Percentiles rank a stretch among this genome's conserved stretches.
Conservation (phyloP, 2,329 filamentous ascomycete genomes). For the Aspergillus aculeatinus region DNA sequence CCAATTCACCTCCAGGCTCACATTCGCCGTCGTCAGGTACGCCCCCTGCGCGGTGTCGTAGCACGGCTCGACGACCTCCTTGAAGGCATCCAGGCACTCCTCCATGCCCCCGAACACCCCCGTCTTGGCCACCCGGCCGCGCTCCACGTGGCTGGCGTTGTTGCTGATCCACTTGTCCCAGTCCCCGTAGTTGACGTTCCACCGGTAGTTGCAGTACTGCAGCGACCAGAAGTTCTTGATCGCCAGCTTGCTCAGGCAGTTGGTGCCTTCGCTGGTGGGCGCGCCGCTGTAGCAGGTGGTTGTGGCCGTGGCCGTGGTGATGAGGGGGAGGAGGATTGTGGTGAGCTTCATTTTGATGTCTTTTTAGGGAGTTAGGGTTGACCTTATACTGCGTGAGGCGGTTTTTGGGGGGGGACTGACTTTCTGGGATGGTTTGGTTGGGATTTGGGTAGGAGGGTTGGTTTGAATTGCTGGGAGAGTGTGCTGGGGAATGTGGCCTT, state of each 20-base stretch:
- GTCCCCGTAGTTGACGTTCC: constrained; percentile 4
- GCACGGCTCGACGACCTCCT: constrained; percentile 1
- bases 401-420: too few species aligned
- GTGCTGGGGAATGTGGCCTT: too few species aligned
- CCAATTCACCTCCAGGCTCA: not conserved
- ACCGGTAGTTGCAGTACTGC: constrained; percentile 4
- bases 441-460: too few species aligned
- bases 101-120: not conserved
- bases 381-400: too few species aligned
- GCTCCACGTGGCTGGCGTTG: not conserved
- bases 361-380: too few species aligned
- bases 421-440: too few species aligned
- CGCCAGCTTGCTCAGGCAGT: not conserved
- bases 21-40: not conserved
- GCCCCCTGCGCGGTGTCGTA: not conserved
- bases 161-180: constrained; percentile 1
- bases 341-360: not conserved
- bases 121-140: not conserved
- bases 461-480: too few species aligned
- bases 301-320: not conserved
- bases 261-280: not conserved
- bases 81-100: constrained; percentile 3
- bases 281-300: not conserved
- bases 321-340: not conserved
- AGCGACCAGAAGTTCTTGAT: constrained; percentile 4